Evolutionary conservation across 345 rosid genomes (phyloP).

Genomic region (Eucalyptus cloeziana): DNA sequence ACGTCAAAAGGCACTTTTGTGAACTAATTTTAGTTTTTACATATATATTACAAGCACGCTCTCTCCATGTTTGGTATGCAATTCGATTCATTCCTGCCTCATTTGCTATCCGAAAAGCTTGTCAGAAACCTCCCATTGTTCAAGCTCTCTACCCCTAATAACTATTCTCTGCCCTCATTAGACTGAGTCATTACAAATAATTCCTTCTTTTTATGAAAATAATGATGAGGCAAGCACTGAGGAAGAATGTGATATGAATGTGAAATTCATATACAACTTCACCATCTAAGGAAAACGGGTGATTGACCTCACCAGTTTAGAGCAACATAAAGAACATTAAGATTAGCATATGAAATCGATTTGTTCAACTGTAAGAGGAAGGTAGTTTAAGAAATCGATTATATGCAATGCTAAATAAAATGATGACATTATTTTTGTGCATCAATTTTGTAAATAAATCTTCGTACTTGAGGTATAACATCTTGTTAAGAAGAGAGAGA

Average conservation of each 20-base stretch:
- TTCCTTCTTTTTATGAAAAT: no score
- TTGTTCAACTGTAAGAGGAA: neutral
- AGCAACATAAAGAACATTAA: neutral
- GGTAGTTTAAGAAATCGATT: no score
- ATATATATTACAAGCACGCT: neutral
- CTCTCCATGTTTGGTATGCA: neutral
- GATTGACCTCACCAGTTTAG: neutral
- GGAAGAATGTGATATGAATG: neutral
- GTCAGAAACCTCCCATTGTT: neutral
- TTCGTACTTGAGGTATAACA: neutral
- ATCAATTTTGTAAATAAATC: neutral
- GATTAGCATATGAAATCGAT: neutral
- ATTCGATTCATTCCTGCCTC: fast-evolving
- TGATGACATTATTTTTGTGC: neutral
- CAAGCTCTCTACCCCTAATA: neutral
- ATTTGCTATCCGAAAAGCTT: neutral
- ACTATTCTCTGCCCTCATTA: neutral
- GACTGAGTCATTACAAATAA: neutral
- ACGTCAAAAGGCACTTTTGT: neutral
- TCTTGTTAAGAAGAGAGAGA: no score
- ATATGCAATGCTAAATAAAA: neutral
- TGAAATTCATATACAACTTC: no score
- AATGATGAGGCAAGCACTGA: neutral
- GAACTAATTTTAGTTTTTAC: no score
- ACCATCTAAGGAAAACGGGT: neutral